Conservation (phyloP, 192 early-diverging fungal genomes). For the Lunasporangiospora selenospora region DNA sequence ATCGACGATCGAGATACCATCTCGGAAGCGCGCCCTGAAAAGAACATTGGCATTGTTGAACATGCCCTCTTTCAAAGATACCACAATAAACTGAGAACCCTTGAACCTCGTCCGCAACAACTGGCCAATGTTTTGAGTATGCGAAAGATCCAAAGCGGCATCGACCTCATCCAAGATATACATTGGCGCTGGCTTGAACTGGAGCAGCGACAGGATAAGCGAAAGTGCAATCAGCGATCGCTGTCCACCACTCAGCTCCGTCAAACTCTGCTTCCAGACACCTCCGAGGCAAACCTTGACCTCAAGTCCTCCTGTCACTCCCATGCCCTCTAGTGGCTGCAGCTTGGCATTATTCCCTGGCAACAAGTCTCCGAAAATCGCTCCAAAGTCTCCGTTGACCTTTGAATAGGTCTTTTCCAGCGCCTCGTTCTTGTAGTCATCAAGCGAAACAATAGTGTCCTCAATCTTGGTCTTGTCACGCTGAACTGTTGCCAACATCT, state of each 20-base stretch:
- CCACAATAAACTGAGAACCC: slow-evolving; percentile 97
- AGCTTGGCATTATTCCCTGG: slow-evolving; percentile 92
- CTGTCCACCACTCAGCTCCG: slow-evolving; percentile 98
- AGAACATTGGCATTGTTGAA: slow-evolving; percentile 99
- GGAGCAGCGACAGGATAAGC: slow-evolving; percentile 92
- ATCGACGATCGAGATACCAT: slow-evolving; percentile 95
- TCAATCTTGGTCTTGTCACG: slow-evolving; percentile 97
- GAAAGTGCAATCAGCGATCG: slow-evolving; percentile 95
- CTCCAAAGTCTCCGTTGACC: slow-evolving; percentile 96
- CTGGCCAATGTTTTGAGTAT: slow-evolving; percentile 99
- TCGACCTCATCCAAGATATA: slow-evolving; percentile 99
- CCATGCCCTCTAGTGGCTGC: slow-evolving; percentile 82
- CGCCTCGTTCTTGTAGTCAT: slow-evolving; percentile 90
- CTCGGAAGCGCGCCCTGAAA: slow-evolving; percentile 91
- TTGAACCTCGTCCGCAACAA: slow-evolving; percentile 92
- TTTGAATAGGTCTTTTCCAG: slow-evolving; percentile 88
- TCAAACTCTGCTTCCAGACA: slow-evolving; percentile 96
- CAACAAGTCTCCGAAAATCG: slow-evolving; percentile 94
- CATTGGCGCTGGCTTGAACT: slow-evolving; percentile 99
- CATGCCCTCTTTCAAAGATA: slow-evolving; percentile 99
- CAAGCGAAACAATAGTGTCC: slow-evolving; percentile 87
- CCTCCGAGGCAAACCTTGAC: slow-evolving; percentile 95
- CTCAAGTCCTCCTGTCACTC: slow-evolving; percentile 86
- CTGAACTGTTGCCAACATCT: slow-evolving; percentile 89
- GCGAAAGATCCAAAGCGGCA: slow-evolving; percentile 95